Base-by-base conservation (phyloP, 78 protist genomes). In the Pelomyxa schiedti region DNA sequence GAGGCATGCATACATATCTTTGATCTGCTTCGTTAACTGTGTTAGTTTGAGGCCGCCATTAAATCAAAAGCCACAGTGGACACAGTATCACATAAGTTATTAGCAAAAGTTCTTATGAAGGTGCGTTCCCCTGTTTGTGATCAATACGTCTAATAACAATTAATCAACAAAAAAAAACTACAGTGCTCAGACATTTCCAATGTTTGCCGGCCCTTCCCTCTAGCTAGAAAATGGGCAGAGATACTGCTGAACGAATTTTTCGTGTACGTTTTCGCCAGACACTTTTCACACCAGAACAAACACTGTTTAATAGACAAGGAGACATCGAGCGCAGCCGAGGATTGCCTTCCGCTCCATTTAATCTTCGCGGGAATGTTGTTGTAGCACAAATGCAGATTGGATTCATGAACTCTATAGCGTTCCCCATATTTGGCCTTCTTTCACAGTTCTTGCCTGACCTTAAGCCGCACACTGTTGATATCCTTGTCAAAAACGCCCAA, bases 211-310 rank as follows among this genome's bases (percentile, higher is more conserved):
- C 76, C 76, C 8, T 72, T 72, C 52, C 40, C 76, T 37, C 41
- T 72, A 35, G 76, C 76, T 22, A 72, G 52, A 65, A 38, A 72
- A 32, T 72, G 76, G 76, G 76, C 76, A 58, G 76, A 72, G 66
- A 42, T 72, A 30, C 26, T 72, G 64, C 9, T 22, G n/a, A 30
- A 8, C 41, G 76, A 72, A 35, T 72, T 72, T 37, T 72, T 72
- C 65, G n/a, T n/a, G n/a, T n/a, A n/a, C n/a, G 22, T 24, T 47
- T n/a, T n/a, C n/a, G n/a, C n/a, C n/a, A n/a, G n/a, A n/a, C n/a
- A n/a, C n/a, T n/a, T n/a, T n/a, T n/a, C n/a, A n/a, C n/a, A n/a
- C n/a, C n/a, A n/a, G n/a, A n/a, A n/a, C n/a, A n/a, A n/a, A n/a
- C n/a, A n/a, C n/a, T n/a, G n/a, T n/a, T n/a, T n/a, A n/a, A n/a